phyloP scores from a whole-genome alignment of 257 asterid species.

The Verbena officinalis region DNA sequence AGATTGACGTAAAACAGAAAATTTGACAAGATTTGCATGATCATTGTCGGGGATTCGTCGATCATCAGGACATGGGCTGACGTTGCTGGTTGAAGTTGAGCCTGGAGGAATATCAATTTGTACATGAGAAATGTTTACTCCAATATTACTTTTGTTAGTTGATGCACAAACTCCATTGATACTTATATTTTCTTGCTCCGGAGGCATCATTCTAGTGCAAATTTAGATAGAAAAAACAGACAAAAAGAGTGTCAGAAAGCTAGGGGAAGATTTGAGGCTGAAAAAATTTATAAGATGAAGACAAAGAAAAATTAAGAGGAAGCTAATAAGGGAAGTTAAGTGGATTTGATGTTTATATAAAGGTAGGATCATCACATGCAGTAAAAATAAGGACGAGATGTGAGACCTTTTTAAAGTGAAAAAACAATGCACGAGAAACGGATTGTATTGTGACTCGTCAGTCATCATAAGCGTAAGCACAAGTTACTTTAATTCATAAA shows the following conservation, averaged over 20 bases:
- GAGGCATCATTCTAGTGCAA: conserved; percentile 62
- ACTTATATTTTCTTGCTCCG: conserved; percentile 56
- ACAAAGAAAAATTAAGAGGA: background rate
- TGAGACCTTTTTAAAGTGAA: conserved; percentile 36
- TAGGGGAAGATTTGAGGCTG: background rate
- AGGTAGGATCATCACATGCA: conserved; percentile 45
- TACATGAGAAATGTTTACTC: conserved; percentile 34
- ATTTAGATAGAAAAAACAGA: background rate
- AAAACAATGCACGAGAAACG: conserved; percentile 52
- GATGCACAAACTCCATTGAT: conserved; percentile 34
- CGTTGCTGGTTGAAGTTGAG: conserved; percentile 38
- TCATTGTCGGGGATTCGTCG: conserved; percentile 30
- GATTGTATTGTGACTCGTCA: conserved; percentile 37
- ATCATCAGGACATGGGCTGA: conserved; percentile 45
- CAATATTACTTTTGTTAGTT: conserved; percentile 26
- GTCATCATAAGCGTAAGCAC: conserved; percentile 23
- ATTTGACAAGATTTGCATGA: conserved; percentile 28
- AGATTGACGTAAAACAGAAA: conserved; percentile 53
- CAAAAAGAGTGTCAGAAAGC: background rate
- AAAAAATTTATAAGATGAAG: background rate
- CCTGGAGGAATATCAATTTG: conserved; percentile 46
- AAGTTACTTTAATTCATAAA: background rate
- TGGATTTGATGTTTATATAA: conserved; percentile 33
- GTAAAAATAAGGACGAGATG: conserved; percentile 14
- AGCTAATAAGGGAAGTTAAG: background rate